Base-by-base conservation (phyloP, 139 green algal genomes). In the Tetradesmus lagerheimii region DNA sequence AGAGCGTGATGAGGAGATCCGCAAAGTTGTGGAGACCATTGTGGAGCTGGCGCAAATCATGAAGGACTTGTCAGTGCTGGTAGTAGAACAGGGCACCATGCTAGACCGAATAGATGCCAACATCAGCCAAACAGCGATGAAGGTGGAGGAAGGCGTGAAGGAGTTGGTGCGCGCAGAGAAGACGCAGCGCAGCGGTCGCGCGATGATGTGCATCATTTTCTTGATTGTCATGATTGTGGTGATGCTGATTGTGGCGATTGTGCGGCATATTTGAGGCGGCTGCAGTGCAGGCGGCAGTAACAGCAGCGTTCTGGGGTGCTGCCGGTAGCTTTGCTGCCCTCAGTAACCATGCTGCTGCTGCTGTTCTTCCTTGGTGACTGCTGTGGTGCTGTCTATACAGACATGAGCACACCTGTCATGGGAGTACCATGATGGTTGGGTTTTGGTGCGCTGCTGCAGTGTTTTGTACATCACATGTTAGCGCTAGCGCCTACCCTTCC, bases 1-100 rank as follows among this genome's bases (percentile, higher is more conserved):
- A 29, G 95, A 99, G 93, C 92, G 97, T 8, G 97, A 99, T 83
- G 79, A 93, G 62, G 96, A 99, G 93, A 97, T 99, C 88, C 91
- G 89, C 41, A 95, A 96, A 83, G 82, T 93, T 38, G 92, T 96
- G 35, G 91, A 95, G 71, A 94, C 93, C 37, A 96, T 96, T 37
- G 88, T 82, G 31, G 90, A 94, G 80, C 90, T 94, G 62, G 92
- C 95, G 34, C 94, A 98, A 93, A 97, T 99, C 92, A 99, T 99
- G 98, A 95, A 97, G 66, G 98, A 99, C 91, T 92, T 99, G 82
- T 96, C 92, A 2, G 94, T 96, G 15, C 92, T 99, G 39, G 98
- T 99, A n/a, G 98, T 99, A 75, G 98, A 99, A 87, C 98, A 99
- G 93, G 98, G 98, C 79, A 99, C 96, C 34, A 96, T 99, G 53